Percentiles rank a stretch among this genome's conserved stretches.
These are phyloP conservation scores for Monosporascus cannonballus DNA, from an alignment of 2,329 filamentous ascomycete genomes.

Conservation along the genomic window DNA sequence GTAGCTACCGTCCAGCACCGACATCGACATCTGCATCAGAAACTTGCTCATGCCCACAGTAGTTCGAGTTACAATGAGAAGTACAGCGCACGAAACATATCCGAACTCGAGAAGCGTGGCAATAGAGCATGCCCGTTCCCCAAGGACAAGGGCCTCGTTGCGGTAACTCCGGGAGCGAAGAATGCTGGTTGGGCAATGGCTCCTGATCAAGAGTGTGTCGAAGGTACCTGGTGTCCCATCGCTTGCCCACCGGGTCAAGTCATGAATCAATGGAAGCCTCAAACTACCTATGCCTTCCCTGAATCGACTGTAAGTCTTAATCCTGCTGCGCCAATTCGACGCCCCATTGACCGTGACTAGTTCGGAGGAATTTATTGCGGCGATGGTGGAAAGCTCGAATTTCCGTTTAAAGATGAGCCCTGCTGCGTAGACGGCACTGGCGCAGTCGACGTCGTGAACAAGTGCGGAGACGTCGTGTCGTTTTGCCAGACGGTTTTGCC, in stretches of 20 bases:
- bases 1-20: conserved; percentile 28
- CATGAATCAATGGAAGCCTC: conserved; percentile 72
- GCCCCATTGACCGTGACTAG: conserved; percentile 32
- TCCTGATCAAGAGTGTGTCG: conserved; percentile 62
- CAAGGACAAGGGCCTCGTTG: conserved; percentile 57
- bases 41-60: conserved; percentile 22
- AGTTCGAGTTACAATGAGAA: conserved; percentile 20
- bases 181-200: conserved; percentile 80
- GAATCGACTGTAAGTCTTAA: conserved; percentile 59
- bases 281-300: conserved; percentile 63
- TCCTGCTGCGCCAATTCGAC: neutral
- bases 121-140: conserved; percentile 58
- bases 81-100: conserved; percentile 20
- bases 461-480: conserved; percentile 54
- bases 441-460: conserved; percentile 60
- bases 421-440: conserved; percentile 68
- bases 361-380: conserved; percentile 72
- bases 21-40: conserved; percentile 32
- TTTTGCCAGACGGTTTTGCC: conserved; percentile 78
- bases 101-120: conserved; percentile 44
- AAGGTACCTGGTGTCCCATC: conserved; percentile 67
- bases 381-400: conserved; percentile 55
- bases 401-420: conserved; percentile 61
- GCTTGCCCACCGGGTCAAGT: conserved; percentile 71
- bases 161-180: conserved; percentile 54